Conservation (phyloP, 2,329 filamentous ascomycete genomes). For the Ilyonectria mors-panacis region DNA sequence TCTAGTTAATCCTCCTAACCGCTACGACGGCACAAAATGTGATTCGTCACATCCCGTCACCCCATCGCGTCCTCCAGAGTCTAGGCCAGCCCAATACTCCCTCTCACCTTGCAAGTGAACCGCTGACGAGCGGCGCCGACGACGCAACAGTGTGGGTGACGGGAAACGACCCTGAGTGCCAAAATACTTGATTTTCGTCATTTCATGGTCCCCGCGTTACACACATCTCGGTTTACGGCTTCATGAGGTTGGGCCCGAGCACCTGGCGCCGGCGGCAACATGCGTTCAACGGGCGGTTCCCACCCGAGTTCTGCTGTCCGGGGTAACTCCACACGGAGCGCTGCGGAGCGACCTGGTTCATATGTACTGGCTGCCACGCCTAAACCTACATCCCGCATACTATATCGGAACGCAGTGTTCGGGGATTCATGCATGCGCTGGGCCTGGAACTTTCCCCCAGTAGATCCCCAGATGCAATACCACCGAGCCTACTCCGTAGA, state of each 20-base stretch:
- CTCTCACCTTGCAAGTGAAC: conserved; percentile 11
- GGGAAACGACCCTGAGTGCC: neutral
- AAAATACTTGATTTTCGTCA: conserved; percentile 8
- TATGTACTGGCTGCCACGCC: neutral
- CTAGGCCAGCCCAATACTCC: conserved; percentile 26
- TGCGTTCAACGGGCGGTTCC: conserved; percentile 4
- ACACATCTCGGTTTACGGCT: conserved; percentile 13
- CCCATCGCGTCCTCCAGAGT: conserved; percentile 10
- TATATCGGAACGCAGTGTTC: neutral
- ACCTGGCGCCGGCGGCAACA: neutral
- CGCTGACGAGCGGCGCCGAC: conserved; percentile 22
- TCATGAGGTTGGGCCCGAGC: neutral
- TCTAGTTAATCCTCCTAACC: conserved; percentile 18
- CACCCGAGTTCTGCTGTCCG: neutral
- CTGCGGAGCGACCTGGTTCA: conserved; percentile 2
- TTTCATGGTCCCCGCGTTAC: conserved; percentile 3
- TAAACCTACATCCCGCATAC: too few species aligned
- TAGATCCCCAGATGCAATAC: neutral
- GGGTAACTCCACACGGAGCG: conserved; percentile 8
- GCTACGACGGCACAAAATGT: conserved; percentile 35
- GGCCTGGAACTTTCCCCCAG: neutral
- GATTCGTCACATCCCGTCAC: conserved; percentile 42
- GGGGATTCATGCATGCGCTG: neutral
- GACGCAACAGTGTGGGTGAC: conserved; percentile 10
- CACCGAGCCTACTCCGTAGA: neutral